Evolutionary conservation across 768 basidiomycete genomes (phyloP).

Genomic region (Trametes coccinea): DNA sequence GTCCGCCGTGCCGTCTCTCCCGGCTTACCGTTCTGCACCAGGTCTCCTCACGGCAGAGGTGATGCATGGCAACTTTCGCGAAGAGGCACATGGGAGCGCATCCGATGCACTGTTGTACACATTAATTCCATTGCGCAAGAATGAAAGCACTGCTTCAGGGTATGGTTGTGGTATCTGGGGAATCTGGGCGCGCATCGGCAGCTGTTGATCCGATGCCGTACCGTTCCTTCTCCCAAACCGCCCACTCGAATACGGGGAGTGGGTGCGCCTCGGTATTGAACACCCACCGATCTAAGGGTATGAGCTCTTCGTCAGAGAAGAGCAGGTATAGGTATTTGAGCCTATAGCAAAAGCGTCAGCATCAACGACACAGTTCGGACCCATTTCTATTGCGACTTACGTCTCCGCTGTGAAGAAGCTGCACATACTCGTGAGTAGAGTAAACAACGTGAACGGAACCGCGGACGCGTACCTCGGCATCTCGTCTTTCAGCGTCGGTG

Average conservation of each 20-base stretch:
- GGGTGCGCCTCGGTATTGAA: conserved; percentile 69
- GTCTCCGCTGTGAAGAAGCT: conserved; percentile 58
- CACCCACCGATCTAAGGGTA: conserved; percentile 47
- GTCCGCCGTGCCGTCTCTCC: not conserved
- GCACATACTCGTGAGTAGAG: conserved; percentile 11
- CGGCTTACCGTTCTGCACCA: too few species aligned
- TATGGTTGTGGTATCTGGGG: too few species aligned
- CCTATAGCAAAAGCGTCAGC: conserved; percentile 33
- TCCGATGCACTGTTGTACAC: too few species aligned
- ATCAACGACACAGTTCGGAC: not conserved
- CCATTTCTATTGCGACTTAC: conserved; percentile 22
- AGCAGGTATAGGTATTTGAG: conserved; percentile 72
- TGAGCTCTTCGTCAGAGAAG: conserved; percentile 61
- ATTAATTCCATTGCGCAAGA: too few species aligned
- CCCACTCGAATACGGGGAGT: conserved; percentile 68
- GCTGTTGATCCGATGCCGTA: conserved; percentile 10
- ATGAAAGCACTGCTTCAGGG: too few species aligned
- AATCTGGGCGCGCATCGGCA: too few species aligned
- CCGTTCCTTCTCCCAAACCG: conserved; percentile 42
- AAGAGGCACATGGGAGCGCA: too few species aligned
- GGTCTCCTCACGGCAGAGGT: too few species aligned
- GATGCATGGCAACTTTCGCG: too few species aligned
- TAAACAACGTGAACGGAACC: not conserved
- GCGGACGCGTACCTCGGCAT: conserved; percentile 65
- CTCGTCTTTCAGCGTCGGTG: conserved; percentile 46